Evolutionary conservation across 441 rosid genomes (phyloP).

Genomic region (Aleurites moluccanus): DNA sequence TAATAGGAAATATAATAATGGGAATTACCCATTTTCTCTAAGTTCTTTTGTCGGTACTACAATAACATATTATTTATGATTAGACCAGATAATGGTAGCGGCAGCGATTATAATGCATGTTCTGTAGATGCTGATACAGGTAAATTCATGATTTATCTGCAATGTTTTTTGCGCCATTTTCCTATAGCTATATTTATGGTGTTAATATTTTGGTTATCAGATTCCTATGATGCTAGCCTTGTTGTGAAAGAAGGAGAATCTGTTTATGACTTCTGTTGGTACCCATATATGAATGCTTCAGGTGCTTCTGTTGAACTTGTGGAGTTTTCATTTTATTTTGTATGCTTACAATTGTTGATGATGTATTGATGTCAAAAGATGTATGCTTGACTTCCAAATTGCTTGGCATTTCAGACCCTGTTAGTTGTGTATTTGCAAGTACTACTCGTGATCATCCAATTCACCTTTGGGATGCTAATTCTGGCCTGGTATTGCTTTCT

Average conservation of each 20-base stretch:
- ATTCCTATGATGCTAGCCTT: constrained; percentile 63
- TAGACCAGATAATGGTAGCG: constrained; percentile 59
- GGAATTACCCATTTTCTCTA: neutral
- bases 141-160: constrained; percentile 8
- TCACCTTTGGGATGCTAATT: constrained; percentile 94
- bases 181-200: neutral
- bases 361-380: constrained; percentile 4
- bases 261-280: constrained; percentile 87
- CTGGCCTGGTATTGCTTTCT: constrained; percentile 70
- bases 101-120: constrained; percentile 31
- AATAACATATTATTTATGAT: constrained; percentile 10
- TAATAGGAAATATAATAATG: neutral
- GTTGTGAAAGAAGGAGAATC: constrained; percentile 81
- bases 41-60: neutral
- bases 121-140: constrained; percentile 46
- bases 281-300: constrained; percentile 83
- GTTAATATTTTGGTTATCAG: constrained; percentile 39
- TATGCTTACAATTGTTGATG: neutral
- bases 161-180: neutral
- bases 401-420: constrained; percentile 59
- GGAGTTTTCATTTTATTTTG: neutral
- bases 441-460: constrained; percentile 93
- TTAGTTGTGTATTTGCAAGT: constrained; percentile 83
- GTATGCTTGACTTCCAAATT: constrained; percentile 22
- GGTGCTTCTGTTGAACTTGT: constrained; percentile 34